Percentiles rank a stretch among this genome's conserved stretches.
These are phyloP conservation scores for Microglena sp. DNA, from an alignment of 139 green algal species.

Conservation along the genomic window DNA sequence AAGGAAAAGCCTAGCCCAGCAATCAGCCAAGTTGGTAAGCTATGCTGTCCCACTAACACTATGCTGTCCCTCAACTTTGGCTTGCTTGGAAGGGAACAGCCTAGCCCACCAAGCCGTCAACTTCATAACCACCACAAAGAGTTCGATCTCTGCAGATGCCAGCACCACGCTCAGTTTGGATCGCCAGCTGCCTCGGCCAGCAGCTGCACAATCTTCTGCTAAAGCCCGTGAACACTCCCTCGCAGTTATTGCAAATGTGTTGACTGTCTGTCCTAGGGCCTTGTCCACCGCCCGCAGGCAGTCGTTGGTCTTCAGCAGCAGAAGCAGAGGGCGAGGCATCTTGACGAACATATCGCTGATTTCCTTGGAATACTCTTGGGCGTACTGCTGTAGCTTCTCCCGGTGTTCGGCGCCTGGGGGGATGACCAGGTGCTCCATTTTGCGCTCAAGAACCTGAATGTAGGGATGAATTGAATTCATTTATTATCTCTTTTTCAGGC, in stretches of 20 bases:
- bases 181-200: too few species aligned
- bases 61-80: too few species aligned
- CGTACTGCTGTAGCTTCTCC: slow-evolving; percentile 45
- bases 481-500: too few species aligned
- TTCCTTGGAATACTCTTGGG: slow-evolving; percentile 51
- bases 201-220: too few species aligned
- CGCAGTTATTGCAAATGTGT: slow-evolving; percentile 80
- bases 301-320: slow-evolving; percentile 95
- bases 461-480: background rate
- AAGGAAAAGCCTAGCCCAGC: too few species aligned
- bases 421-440: slow-evolving; percentile 45
- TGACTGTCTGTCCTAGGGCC: slow-evolving; percentile 51
- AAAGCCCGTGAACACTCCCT: slow-evolving; percentile 66
- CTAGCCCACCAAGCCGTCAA: too few species aligned
- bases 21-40: too few species aligned
- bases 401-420: slow-evolving; percentile 27
- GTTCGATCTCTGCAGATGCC: too few species aligned
- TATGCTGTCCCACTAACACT: too few species aligned
- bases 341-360: slow-evolving; percentile 68
- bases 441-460: slow-evolving; percentile 19
- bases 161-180: too few species aligned
- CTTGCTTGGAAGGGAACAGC: too few species aligned
- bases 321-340: slow-evolving; percentile 75
- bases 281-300: slow-evolving; percentile 73
- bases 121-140: too few species aligned